Evolutionary conservation across 441 rosid genomes (phyloP).

Genomic region (Syzygium syzygioides): DNA sequence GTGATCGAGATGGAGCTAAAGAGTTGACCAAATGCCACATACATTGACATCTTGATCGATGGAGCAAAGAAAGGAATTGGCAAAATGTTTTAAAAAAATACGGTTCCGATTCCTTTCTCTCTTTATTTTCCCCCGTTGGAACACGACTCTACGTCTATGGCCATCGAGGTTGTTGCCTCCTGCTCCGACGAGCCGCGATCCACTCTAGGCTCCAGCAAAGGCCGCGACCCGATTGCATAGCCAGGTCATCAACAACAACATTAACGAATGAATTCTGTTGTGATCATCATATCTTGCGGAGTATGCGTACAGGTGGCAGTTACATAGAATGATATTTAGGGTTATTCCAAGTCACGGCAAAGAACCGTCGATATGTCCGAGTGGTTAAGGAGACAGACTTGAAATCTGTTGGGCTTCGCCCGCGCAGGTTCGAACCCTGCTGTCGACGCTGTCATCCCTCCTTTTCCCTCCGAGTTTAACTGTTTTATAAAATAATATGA

Average conservation of each 20-base stretch:
- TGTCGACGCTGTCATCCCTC: slow-evolving; percentile 47
- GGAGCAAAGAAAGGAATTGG: not conserved
- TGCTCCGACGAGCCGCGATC: not conserved
- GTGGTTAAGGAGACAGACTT: slow-evolving; percentile 99
- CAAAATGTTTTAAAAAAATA: not conserved
- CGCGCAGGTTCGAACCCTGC: slow-evolving; percentile 99
- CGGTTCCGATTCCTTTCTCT: not conserved
- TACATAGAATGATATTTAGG: fast-evolving
- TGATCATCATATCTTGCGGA: not conserved
- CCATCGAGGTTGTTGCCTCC: not conserved
- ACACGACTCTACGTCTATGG: not conserved
- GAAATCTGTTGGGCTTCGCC: slow-evolving; percentile 98
- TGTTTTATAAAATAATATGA: not conserved
- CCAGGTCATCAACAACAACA: not conserved
- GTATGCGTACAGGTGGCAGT: fast-evolving
- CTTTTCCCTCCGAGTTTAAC: not conserved
- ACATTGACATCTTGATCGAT: fast-evolving
- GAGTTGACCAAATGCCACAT: not conserved
- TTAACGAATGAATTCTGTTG: fast-evolving
- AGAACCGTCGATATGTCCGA: slow-evolving; percentile 88
- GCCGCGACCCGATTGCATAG: not conserved
- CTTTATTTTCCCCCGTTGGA: not conserved
- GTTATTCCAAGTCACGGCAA: fast-evolving
- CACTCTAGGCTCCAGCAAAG: not conserved
- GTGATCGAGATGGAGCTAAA: not conserved